Percentiles rank a stretch among this genome's conserved stretches.
Conservation (phyloP, 192 early-diverging fungal genomes). For the Cetraspora pellucida region DNA sequence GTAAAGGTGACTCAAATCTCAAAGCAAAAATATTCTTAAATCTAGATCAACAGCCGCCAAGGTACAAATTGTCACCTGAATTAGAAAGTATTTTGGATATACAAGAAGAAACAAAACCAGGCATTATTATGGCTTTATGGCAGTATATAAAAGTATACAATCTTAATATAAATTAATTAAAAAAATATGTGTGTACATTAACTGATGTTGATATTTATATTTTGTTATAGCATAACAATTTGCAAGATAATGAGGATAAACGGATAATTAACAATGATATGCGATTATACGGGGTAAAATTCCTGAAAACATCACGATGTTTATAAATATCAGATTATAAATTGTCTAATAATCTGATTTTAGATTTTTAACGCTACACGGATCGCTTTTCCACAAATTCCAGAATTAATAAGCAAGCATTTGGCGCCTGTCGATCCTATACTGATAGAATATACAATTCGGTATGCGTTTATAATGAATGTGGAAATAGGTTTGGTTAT, state of each 20-base stretch:
- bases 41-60: slow-evolving; percentile 76
- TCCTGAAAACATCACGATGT: not conserved
- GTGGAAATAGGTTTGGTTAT: not conserved
- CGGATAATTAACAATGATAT: slow-evolving; percentile 83
- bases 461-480: slow-evolving; percentile 44
- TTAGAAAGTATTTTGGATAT: slow-evolving; percentile 80
- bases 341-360: too few relatives aligned
- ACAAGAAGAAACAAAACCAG: slow-evolving; percentile 69
- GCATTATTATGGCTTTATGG: slow-evolving; percentile 88
- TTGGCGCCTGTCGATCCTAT: slow-evolving; percentile 84
- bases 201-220: not conserved
- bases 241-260: slow-evolving; percentile 92
- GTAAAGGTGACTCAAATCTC: slow-evolving; percentile 85
- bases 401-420: slow-evolving; percentile 77
- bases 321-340: not conserved
- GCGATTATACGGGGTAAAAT: slow-evolving; percentile 63
- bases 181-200: not conserved
- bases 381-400: slow-evolving; percentile 79
- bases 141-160: slow-evolving; percentile 87
- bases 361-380: slow-evolving; percentile 69
- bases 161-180: not conserved
- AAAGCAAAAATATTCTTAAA: slow-evolving; percentile 78
- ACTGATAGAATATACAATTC: slow-evolving; percentile 86
- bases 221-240: slow-evolving; percentile 65
- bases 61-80: slow-evolving; percentile 75